These are phyloP conservation scores for Alternaria viburni DNA, from an alignment of 2,329 filamentous ascomycete species.

Conservation along the genomic window DNA sequence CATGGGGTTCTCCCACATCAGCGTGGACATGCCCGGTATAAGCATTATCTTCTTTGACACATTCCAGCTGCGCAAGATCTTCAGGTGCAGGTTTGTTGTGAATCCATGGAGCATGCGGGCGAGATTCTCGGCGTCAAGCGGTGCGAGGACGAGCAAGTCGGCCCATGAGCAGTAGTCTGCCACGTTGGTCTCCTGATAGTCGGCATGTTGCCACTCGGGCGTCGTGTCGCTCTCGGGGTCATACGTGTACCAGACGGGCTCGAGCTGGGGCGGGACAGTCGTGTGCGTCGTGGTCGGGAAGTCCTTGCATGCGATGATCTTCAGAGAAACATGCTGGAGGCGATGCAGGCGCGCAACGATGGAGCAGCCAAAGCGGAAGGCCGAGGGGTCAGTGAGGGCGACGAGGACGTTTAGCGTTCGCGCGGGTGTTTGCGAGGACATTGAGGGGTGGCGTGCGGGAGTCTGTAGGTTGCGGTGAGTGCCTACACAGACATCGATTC, in stretches of 20 bases:
- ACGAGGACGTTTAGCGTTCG: conserved; percentile 61
- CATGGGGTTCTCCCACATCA: conserved; percentile 90
- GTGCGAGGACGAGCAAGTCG: conserved; percentile 81
- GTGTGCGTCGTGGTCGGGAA: conserved; percentile 30
- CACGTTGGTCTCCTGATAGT: conserved; percentile 58
- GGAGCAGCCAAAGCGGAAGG: conserved; percentile 69
- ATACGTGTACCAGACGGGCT: conserved; percentile 41
- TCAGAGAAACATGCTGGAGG: conserved; percentile 65
- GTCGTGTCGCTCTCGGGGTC: conserved; percentile 22
- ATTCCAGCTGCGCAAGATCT: conserved; percentile 85
- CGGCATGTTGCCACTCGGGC: conserved; percentile 33
- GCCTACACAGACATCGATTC: not conserved
- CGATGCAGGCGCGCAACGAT: conserved; percentile 72
- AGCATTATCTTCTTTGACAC: conserved; percentile 83
- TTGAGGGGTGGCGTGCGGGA: conserved; percentile 13
- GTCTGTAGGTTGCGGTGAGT: conserved; percentile 7
- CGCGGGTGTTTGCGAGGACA: conserved; percentile 26
- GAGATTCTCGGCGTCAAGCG: conserved; percentile 82
- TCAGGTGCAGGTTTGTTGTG: conserved; percentile 79
- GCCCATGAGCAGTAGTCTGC: conserved; percentile 84
- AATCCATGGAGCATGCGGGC: conserved; percentile 88
- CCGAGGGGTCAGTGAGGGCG: conserved; percentile 68
- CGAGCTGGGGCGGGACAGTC: conserved; percentile 33
- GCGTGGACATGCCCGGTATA: conserved; percentile 85
- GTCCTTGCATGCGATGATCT: conserved; percentile 38